Percentiles rank a stretch among this genome's conserved stretches.
phyloP scores from a whole-genome alignment of 768 basidiomycete genomes.

The Suillus variegatus region DNA sequence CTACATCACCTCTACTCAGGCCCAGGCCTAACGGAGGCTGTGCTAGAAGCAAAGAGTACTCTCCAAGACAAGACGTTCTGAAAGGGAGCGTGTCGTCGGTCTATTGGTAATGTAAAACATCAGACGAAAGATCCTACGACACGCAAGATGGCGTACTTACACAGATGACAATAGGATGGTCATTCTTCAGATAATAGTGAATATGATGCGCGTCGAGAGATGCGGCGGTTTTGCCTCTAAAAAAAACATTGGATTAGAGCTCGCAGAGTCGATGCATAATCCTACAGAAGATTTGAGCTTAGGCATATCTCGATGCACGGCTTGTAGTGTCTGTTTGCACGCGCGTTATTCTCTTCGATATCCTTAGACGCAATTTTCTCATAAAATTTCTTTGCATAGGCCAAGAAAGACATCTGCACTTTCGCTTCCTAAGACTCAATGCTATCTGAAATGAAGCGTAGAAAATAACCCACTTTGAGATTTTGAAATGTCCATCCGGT shows the following conservation, averaged over 20 bases:
- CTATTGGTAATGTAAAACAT: conserved; percentile 36
- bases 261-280: conserved; percentile 6
- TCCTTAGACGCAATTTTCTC: conserved; percentile 25
- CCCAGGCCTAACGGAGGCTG: conserved; percentile 72
- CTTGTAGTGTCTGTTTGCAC: conserved; percentile 35
- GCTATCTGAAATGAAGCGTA: conserved; percentile 20
- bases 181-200: conserved; percentile 56
- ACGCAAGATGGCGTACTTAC: conserved; percentile 39
- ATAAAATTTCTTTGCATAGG: conserved; percentile 18
- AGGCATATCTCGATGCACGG: conserved; percentile 80
- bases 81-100: conserved; percentile 85
- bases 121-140: conserved; percentile 2
- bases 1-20: conserved; percentile 57
- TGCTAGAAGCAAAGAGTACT: conserved; percentile 81
- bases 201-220: conserved; percentile 74
- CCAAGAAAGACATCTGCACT: conserved; percentile 5
- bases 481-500: conserved; percentile 17
- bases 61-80: conserved; percentile 68
- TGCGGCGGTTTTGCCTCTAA: conserved; percentile 68
- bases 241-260: background rate
- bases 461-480: conserved; percentile 24
- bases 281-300: conserved; percentile 74
- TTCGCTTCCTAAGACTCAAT: conserved; percentile 16
- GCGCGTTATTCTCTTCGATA: conserved; percentile 11
- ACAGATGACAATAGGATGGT: conserved; percentile 76